Percentiles rank a stretch among this genome's conserved stretches.
Evolutionary conservation across 345 rosid species (phyloP).

Genomic region (Euphorbia tirucalli): DNA sequence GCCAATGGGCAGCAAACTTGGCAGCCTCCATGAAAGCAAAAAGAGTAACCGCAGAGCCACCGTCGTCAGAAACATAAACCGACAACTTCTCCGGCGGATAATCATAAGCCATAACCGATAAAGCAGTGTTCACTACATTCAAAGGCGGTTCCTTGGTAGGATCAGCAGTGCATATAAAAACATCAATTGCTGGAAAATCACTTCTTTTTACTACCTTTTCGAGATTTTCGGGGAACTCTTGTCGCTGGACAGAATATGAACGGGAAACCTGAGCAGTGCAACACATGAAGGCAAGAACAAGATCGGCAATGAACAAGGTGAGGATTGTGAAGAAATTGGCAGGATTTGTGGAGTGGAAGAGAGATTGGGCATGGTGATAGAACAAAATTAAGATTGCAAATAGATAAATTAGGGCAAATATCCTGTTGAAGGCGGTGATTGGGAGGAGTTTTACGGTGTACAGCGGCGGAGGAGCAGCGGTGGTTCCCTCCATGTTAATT

Average conservation of each 20-base stretch:
- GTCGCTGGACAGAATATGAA: slow-evolving; percentile 37
- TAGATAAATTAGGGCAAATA: slow-evolving; percentile 44
- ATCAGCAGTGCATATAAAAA: slow-evolving; percentile 88
- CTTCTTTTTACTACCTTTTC: slow-evolving; percentile 22
- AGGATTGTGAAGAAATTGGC: slow-evolving; percentile 21
- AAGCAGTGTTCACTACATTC: slow-evolving; percentile 61
- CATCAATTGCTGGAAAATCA: slow-evolving; percentile 56
- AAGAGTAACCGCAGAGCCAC: slow-evolving; percentile 56
- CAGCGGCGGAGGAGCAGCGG: slow-evolving; percentile 27
- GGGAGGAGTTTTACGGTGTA: slow-evolving; percentile 39
- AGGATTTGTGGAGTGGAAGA: slow-evolving; percentile 27
- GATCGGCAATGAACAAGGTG: slow-evolving; percentile 47
- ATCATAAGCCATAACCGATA: slow-evolving; percentile 75
- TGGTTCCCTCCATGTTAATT: slow-evolving; percentile 22
- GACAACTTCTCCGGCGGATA: slow-evolving; percentile 71
- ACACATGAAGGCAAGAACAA: slow-evolving; percentile 72
- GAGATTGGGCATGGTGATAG: slow-evolving; percentile 42
- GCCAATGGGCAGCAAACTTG: slow-evolving; percentile 62
- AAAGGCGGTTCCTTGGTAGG: slow-evolving; percentile 86
- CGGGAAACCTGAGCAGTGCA: slow-evolving; percentile 35
- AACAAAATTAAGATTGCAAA: slow-evolving; percentile 52
- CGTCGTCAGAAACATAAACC: slow-evolving; percentile 68
- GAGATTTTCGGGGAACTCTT: slow-evolving; percentile 47
- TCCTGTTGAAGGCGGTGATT: slow-evolving; percentile 39
- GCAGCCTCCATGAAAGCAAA: slow-evolving; percentile 78